Base-by-base conservation (phyloP, 1,139 yeast species). In the Kurtzmaniella quercitrusa region DNA sequence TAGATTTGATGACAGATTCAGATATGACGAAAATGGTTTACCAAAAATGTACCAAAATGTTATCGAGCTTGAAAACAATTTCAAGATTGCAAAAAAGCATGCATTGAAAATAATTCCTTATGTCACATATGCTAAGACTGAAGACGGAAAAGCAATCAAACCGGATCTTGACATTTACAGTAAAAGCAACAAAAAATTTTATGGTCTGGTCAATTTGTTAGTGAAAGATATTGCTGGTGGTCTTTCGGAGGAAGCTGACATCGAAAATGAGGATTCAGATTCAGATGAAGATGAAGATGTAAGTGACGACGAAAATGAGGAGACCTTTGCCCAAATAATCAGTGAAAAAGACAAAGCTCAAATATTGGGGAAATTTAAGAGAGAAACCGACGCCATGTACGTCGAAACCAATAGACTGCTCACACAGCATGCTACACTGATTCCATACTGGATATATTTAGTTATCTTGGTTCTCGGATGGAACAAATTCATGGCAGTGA, bases 401-500 rank as follows among this genome's bases (percentile, higher is more conserved):
- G 73, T 93, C 40, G 98, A 93, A 56, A 88, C 96, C 17, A 88
- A 84, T 56, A 74, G 95, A 46, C 82, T 93, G 4, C 76, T 84
- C 45, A 74, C 85, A 30, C 82, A 80, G 45, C 82, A 80, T 43
- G 76, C 78, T 11, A 80, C 96, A 0, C 84, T 84, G 47, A 84
- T 93, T 45, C 98, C 98, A 3, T 71, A 82, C 53, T 94, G 85
- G 68, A 78, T 93, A 47, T 88, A 88, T 62, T 66, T 81, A 18
- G 59, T 93, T 6, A 68, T 93, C 19, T 62, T 85, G 2, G 80
- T 87, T 6, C 70, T 93, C 26, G 98, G 98, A 12, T 93, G 97
- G 97, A 91, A 91, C 62, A 98, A 94, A 69, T 85, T 93, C 53
- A 78, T 89, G 85, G 85, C 95, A 7, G 80, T 93, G 18, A 57